Evolutionary conservation across 2,329 filamentous ascomycete genomes (phyloP).

Genomic region (Chaetomiaceae sp.): DNA sequence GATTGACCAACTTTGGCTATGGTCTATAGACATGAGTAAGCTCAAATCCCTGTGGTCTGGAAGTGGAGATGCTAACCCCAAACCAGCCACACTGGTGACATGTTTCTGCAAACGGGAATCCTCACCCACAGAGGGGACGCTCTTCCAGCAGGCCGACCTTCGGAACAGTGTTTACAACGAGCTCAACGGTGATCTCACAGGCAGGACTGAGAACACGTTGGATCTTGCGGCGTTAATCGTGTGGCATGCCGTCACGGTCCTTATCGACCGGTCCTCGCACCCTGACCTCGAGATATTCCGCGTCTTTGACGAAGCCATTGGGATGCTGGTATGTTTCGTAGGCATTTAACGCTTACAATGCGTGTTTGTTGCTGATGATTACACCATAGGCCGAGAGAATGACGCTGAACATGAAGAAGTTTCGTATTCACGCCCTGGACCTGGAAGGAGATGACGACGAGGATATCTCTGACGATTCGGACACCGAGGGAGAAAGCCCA

Average conservation of each 20-base stretch:
- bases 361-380: conserved; percentile 16
- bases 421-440: conserved; percentile 54
- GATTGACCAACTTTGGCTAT: conserved; percentile 64
- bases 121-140: conserved; percentile 48
- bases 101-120: conserved; percentile 55
- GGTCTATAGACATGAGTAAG: conserved; percentile 52
- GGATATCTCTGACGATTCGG: conserved; percentile 32
- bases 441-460: conserved; percentile 32
- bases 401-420: conserved; percentile 58
- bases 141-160: conserved; percentile 58
- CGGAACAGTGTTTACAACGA: conserved; percentile 63
- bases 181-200: conserved; percentile 59
- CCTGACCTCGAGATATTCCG: conserved; percentile 60
- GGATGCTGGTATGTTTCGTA: conserved; percentile 47
- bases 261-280: conserved; percentile 56
- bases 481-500: conserved; percentile 36
- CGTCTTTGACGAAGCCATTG: conserved; percentile 63
- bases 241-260: conserved; percentile 57
- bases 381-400: conserved; percentile 53
- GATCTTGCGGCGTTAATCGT: conserved; percentile 61
- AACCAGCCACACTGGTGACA: conserved; percentile 46
- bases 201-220: conserved; percentile 56
- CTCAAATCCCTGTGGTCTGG: neutral
- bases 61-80: neutral
- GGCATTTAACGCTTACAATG: neutral